Percentiles rank a stretch among this genome's conserved stretches.
Conservation (phyloP, 495 filamentous ascomycete species). For the Bacidia gigantensis region DNA sequence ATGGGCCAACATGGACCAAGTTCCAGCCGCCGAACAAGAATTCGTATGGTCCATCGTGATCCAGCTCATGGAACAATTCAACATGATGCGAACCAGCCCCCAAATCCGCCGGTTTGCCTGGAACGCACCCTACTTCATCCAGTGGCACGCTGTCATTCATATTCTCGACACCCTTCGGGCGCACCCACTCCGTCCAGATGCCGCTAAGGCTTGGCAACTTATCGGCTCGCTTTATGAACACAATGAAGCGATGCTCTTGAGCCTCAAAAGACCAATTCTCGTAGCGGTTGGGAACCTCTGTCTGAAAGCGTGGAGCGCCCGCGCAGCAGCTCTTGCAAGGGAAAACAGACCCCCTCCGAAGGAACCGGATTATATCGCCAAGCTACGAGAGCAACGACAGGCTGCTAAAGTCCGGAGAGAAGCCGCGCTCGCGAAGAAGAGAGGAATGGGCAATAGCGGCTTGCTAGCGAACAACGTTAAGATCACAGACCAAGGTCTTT, state of each 20-base stretch:
- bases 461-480: no score
- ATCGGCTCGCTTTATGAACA: neutral
- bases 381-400: no score
- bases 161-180: neutral
- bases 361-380: neutral
- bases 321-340: neutral
- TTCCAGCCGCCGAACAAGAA: neutral
- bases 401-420: no score
- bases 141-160: neutral
- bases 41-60: neutral
- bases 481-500: no score
- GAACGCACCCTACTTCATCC: neutral
- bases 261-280: neutral
- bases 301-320: neutral
- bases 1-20: neutral
- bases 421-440: no score
- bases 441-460: no score
- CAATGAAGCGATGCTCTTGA: neutral
- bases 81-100: neutral
- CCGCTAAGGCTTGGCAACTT: neutral
- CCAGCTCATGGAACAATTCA: neutral
- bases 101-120: neutral
- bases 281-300: neutral
- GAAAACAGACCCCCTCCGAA: neutral
- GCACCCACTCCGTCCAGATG: neutral